Percentiles rank a stretch among this genome's conserved stretches.
phyloP scores from a whole-genome alignment of 2,329 filamentous ascomycete species.

The Hypoxylon sp. region DNA sequence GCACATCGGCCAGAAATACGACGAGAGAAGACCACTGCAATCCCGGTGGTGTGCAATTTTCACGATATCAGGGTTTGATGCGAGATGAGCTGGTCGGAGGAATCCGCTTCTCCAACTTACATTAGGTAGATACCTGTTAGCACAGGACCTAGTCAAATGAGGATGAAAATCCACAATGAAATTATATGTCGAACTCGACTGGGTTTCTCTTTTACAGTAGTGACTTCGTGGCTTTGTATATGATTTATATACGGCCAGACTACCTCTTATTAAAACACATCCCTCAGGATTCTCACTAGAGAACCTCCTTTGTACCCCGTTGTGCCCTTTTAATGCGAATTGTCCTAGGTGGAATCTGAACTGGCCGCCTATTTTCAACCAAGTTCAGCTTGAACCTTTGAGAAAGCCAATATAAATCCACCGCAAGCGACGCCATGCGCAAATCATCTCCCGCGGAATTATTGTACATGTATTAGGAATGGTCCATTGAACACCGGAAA shows the following conservation, averaged over 20 bases:
- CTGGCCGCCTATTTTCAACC: background rate
- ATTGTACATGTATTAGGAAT: slow-evolving; percentile 10
- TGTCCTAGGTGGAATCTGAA: background rate
- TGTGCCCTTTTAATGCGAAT: background rate
- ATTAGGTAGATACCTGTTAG: no score
- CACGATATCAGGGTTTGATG: background rate
- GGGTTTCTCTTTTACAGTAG: background rate
- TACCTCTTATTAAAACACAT: background rate
- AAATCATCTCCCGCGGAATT: background rate
- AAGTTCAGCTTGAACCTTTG: background rate
- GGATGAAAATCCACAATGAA: slow-evolving; percentile 1
- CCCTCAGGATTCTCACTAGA: background rate
- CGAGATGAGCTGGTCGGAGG: background rate
- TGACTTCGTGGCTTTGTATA: background rate
- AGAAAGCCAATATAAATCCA: background rate
- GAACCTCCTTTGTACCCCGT: background rate
- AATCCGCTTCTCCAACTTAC: background rate
- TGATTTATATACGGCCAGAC: background rate
- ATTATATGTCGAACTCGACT: background rate
- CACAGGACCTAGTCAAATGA: slow-evolving; percentile 7
- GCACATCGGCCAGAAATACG: background rate
- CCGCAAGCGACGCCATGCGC: background rate
- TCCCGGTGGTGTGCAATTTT: background rate
- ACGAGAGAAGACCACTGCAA: background rate
- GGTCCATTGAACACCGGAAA: background rate